These are phyloP conservation scores for Pichia exigua DNA, from an alignment of 805 yeast species.

Conservation along the genomic window DNA sequence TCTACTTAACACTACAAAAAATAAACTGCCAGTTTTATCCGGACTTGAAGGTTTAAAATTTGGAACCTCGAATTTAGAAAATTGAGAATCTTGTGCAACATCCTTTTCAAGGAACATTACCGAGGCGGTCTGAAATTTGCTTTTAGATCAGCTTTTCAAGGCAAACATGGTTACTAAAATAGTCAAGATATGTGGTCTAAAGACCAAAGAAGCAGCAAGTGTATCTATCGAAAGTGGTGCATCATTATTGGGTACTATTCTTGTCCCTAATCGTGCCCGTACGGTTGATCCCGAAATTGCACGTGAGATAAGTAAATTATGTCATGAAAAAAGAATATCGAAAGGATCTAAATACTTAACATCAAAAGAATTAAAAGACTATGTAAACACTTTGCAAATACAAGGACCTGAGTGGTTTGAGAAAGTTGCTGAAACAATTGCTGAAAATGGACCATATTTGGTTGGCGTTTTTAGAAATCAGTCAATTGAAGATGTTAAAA, in stretches of 20 bases:
- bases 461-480: conserved; percentile 94
- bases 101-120: too few relatives aligned
- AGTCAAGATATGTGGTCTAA: conserved; percentile 85
- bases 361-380: conserved; percentile 17
- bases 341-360: conserved; percentile 17
- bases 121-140: too few relatives aligned
- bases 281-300: conserved; percentile 51
- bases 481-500: conserved; percentile 49
- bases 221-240: conserved; percentile 67
- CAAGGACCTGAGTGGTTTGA: conserved; percentile 30
- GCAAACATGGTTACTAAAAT: conserved; percentile 23
- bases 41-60: background rate
- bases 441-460: conserved; percentile 49
- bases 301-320: conserved; percentile 32
- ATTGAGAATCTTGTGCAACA: too few relatives aligned
- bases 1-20: too few relatives aligned
- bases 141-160: too few relatives aligned
- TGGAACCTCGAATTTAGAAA: background rate
- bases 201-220: conserved; percentile 59
- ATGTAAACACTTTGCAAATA: conserved; percentile 11
- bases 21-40: background rate
- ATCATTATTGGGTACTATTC: conserved; percentile 70
- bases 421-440: conserved; percentile 19
- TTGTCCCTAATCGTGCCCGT: conserved; percentile 77
- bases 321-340: conserved; percentile 17